These are phyloP conservation scores for Beverwykella pulmonaria DNA, from an alignment of 495 filamentous ascomycete species.

Conservation along the genomic window DNA sequence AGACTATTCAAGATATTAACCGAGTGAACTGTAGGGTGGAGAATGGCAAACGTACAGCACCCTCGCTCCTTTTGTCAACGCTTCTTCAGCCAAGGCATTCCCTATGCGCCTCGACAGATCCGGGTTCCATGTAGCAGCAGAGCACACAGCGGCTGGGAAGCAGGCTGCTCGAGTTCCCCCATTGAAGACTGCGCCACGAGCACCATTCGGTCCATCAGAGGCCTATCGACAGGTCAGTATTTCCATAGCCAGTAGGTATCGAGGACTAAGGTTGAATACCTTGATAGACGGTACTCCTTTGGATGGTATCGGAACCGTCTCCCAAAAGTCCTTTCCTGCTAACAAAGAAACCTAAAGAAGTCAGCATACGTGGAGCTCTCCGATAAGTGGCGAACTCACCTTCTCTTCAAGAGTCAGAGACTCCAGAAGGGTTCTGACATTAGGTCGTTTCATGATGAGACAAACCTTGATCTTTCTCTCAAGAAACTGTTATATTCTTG, in stretches of 20 bases:
- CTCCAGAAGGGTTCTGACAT: slow-evolving; percentile 11
- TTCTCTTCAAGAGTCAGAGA: slow-evolving; percentile 29
- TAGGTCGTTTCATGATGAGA: slow-evolving; percentile 5
- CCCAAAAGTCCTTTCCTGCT: slow-evolving; percentile 32
- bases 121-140: slow-evolving; percentile 72
- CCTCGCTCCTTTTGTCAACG: slow-evolving; percentile 69
- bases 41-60: slow-evolving; percentile 49
- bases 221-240: background rate
- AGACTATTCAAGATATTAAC: slow-evolving; percentile 42
- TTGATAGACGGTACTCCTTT: slow-evolving; percentile 31
- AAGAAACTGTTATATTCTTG: too few relatives aligned
- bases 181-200: slow-evolving; percentile 32
- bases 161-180: slow-evolving; percentile 35
- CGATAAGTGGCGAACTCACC: background rate
- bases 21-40: background rate
- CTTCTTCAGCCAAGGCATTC: slow-evolving; percentile 66
- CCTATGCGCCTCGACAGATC: slow-evolving; percentile 64
- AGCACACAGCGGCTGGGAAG: slow-evolving; percentile 53
- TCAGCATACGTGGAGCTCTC: background rate
- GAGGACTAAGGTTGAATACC: background rate
- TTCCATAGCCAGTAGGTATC: background rate
- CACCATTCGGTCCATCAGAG: slow-evolving; percentile 38
- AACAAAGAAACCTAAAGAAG: slow-evolving; percentile 13
- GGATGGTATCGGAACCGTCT: slow-evolving; percentile 24
- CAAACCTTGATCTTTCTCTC: too few relatives aligned